phyloP scores from a whole-genome alignment of 2,329 filamentous ascomycete species.

The Ciborinia camelliae region DNA sequence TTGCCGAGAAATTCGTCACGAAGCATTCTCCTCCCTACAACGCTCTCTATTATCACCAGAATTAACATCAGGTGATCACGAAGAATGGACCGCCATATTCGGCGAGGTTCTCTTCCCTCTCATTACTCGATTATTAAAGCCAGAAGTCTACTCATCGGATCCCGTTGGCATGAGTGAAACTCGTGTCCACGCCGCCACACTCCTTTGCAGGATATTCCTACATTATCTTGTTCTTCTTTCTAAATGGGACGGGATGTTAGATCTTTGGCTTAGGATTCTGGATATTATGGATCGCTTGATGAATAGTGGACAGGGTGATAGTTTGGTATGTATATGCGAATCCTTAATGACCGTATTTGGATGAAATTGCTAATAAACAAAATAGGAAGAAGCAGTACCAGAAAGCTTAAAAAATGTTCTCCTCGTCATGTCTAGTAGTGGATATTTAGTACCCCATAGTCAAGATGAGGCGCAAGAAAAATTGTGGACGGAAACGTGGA shows the following conservation, averaged over 20 bases:
- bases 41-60: conserved; percentile 81
- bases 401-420: conserved; percentile 96
- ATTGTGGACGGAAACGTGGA: conserved; percentile 62
- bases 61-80: conserved; percentile 76
- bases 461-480: conserved; percentile 53
- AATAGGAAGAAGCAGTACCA: conserved; percentile 85
- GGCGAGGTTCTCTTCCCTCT: conserved; percentile 90
- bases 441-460: conserved; percentile 71
- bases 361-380: conserved; percentile 18
- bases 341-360: background rate
- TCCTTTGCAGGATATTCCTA: conserved; percentile 92
- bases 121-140: conserved; percentile 81
- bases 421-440: conserved; percentile 89
- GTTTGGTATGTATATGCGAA: conserved; percentile 60
- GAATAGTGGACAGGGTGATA: conserved; percentile 91
- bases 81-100: conserved; percentile 95
- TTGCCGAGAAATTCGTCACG: conserved; percentile 85
- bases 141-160: conserved; percentile 90
- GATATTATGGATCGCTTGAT: conserved; percentile 94
- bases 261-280: conserved; percentile 88
- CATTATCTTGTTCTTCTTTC: conserved; percentile 85
- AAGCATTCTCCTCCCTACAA: conserved; percentile 83
- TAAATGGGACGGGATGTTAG: conserved; percentile 83
- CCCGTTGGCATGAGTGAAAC: conserved; percentile 94
- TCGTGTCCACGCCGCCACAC: conserved; percentile 81